These are phyloP conservation scores for Kingdonia uniflora DNA, from an alignment of 164 flowering plant genomes.

Conservation along the genomic window DNA sequence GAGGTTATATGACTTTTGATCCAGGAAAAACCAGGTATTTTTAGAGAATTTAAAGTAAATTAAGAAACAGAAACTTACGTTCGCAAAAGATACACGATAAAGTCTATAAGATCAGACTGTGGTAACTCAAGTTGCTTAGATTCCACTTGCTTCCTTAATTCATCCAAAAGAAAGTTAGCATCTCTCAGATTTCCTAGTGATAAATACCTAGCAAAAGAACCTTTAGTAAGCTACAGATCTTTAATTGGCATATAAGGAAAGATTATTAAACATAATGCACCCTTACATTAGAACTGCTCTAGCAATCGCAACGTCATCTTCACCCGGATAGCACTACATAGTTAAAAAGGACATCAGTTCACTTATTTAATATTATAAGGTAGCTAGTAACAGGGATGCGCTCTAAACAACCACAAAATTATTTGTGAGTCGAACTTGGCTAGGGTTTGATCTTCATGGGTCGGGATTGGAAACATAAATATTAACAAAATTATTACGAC, in stretches of 20 bases:
- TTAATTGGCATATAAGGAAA: neutral
- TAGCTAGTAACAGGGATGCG: too few species aligned
- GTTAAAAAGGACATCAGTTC: slow-evolving; percentile 8
- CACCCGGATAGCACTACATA: slow-evolving; percentile 95
- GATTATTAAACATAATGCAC: neutral
- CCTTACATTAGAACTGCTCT: slow-evolving; percentile 82
- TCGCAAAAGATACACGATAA: slow-evolving; percentile 51
- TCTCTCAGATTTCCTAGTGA: slow-evolving; percentile 70
- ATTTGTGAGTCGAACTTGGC: too few species aligned
- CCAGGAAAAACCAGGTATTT: too few species aligned
- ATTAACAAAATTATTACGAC: too few species aligned
- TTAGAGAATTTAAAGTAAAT: neutral
- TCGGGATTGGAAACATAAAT: too few species aligned
- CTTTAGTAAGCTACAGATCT: slow-evolving; percentile 2
- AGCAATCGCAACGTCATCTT: slow-evolving; percentile 94
- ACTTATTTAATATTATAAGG: too few species aligned
- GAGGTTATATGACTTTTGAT: too few species aligned
- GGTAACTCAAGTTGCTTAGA: slow-evolving; percentile 39
- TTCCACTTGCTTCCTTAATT: slow-evolving; percentile 46
- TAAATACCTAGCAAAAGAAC: slow-evolving; percentile 47
- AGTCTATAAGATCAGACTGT: slow-evolving; percentile 57
- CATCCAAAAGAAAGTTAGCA: slow-evolving; percentile 87
- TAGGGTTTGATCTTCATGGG: too few species aligned
- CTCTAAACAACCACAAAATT: too few species aligned
- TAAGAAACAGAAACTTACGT: slow-evolving; percentile 48